Base-by-base conservation (phyloP, 2,329 filamentous ascomycete genomes). In the Claviceps sp. region DNA sequence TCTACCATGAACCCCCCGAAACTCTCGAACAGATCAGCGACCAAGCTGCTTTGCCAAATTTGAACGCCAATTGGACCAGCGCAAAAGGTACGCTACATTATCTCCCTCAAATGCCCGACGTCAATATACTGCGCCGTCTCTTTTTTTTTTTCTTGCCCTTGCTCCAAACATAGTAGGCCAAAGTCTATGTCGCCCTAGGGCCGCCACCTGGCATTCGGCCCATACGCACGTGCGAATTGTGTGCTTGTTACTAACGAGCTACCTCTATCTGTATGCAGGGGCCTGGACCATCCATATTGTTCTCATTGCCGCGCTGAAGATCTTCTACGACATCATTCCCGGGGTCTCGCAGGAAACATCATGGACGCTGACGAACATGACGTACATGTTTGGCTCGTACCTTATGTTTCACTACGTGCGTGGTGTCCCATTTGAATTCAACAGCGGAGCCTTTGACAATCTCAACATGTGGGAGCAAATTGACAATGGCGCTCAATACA, bases 381-480 rank as follows among this genome's bases (percentile, higher is more conserved):
- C 89, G 49, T 98, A 98, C 78, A 97, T 97, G 90, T 86, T 93
- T 64, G 90, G 89, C 63, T 96, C 91, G 43, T 98, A 97, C 70
- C 81, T 98, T 69, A 98, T 98, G 93, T 98, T 98, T 72, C 93
- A 98, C 72, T 95, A 88, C 77, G 93, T 98, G 60, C 88, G 91
- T 65, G 93, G 93, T 60, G 88, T 97, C 46, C 93, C 93, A 5
- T 98, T 98, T 66, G 93, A 98, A 69, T 98, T 98, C 78, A 98
- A 98, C 66, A 85, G 88, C 52, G 93, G 93, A 54, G 93, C 93
- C 60, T 98, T 97, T 70, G 93, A 98, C 76, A 97, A 98, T 69
- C 78, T 98, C 64, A 98, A 97, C 74, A 97, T 98, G 93, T 98
- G 93, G 93, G 93, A 98, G 74, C 93, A 98, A 73, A 98, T 98